Evolutionary conservation across 2,329 filamentous ascomycete species (phyloP), one percentile per base, ranked within the genome.

Genomic region (Xylaria sp.): DNA sequence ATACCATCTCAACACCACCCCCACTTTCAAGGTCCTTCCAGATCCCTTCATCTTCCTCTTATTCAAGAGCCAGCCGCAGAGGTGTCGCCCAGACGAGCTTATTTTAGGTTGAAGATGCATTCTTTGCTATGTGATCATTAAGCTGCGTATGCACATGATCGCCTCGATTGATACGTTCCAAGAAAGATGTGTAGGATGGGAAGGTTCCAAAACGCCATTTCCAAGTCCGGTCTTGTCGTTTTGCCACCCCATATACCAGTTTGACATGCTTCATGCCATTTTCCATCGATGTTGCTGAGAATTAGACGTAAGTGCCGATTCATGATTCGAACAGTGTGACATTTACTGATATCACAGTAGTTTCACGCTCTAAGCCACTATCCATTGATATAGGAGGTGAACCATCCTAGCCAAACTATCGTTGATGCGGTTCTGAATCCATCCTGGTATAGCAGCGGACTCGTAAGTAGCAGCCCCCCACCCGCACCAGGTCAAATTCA

Each of bases 61-160:
- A 20, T 45, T 51, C 40, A 46, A 47, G 26, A 29, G 8, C 41
- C 34, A 18, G 44, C 56, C 56, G 60, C 59, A 57, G 60, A 57
- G 59, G 43, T 39, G 37, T 56, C 42, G 38, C 22, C 38, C 13
- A n/a, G 38, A 42, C 51, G 48, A 44, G 13, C 18, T 49, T 42
- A 18, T 26, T 44, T 44, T 44, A 26, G 13, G 41, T 7, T 26
- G 21, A 26, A 44, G 41, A 44, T 44, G 19, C 22, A 26, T 26
- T 44, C 26, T 26, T 40, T 39, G 39, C 44, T 49, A 47, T 50
- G 43, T 21, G 50, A 52, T 56, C 26, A 9, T 54, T 50, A 47
- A 45, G 50, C 47, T 50, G 50, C 34, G 40, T 42, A 7, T 38
- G 17, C 42, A 45, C 34, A 13, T 13, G 29, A 13, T 34, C 29